Evolutionary conservation across 257 asterid genomes (phyloP).

Genomic region (Misopates orontium): DNA sequence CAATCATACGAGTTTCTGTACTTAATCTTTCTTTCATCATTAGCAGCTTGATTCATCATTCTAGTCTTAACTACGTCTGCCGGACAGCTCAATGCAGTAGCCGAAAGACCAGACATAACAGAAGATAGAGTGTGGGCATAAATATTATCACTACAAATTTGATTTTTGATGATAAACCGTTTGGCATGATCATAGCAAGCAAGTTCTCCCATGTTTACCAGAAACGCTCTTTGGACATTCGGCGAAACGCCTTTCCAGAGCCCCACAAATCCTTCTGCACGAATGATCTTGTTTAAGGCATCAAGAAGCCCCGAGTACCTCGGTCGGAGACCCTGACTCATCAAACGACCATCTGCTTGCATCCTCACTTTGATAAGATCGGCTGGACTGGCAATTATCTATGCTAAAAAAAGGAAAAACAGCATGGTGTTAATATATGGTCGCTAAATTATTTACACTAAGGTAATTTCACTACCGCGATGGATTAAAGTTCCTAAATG

Average conservation of each 20-base stretch:
- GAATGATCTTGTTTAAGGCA: conserved; percentile 66
- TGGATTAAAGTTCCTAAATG: no score
- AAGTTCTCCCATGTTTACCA: conserved; percentile 92
- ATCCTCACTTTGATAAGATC: conserved; percentile 90
- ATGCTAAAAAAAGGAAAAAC: conserved; percentile 29
- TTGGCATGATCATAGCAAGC: conserved; percentile 89
- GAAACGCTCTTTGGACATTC: conserved; percentile 76
- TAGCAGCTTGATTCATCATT: conserved; percentile 69
- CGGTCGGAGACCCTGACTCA: conserved; percentile 50
- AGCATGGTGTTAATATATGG: neutral
- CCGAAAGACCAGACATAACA: conserved; percentile 73
- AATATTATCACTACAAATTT: conserved; percentile 62
- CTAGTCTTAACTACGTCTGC: conserved; percentile 88
- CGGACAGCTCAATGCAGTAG: conserved; percentile 80
- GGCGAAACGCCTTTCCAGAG: conserved; percentile 85
- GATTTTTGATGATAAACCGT: conserved; percentile 49
- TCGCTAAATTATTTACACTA: neutral
- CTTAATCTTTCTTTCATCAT: conserved; percentile 28
- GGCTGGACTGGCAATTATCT: conserved; percentile 93
- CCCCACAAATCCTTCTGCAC: conserved; percentile 58
- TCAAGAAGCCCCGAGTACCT: conserved; percentile 61
- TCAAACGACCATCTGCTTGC: conserved; percentile 74
- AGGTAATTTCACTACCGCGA: neutral
- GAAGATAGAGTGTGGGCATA: conserved; percentile 81
- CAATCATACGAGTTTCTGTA: conserved; percentile 70